Conservation (phyloP, 2,329 filamentous ascomycete genomes). For the Fusarium sp. region DNA sequence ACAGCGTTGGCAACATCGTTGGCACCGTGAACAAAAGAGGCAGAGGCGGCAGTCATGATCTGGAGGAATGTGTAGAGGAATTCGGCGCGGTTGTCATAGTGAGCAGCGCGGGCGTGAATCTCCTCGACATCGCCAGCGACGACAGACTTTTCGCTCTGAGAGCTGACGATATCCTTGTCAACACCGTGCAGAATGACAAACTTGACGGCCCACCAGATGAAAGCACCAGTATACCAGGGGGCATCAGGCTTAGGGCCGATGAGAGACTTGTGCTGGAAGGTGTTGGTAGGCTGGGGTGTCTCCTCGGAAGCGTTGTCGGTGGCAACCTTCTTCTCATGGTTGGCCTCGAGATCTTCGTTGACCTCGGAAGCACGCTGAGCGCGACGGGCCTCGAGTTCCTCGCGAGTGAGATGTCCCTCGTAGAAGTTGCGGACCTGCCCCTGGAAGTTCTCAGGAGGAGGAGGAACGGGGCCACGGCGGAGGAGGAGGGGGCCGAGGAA, state of each 20-base stretch:
- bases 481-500: constrained; percentile 66
- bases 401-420: constrained; percentile 65
- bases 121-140: constrained; percentile 66
- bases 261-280: constrained; percentile 46
- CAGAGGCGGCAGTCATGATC: constrained; percentile 70
- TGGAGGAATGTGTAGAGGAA: constrained; percentile 72
- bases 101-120: constrained; percentile 66
- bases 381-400: constrained; percentile 61
- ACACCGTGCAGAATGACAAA: constrained; percentile 61
- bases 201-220: constrained; percentile 60
- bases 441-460: constrained; percentile 56
- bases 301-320: constrained; percentile 68
- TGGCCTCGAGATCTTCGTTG: constrained; percentile 40
- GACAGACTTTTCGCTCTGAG: constrained; percentile 53
- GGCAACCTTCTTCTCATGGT: constrained; percentile 43
- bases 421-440: constrained; percentile 66
- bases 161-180: constrained; percentile 55
- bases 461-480: constrained; percentile 51
- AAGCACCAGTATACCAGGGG: constrained; percentile 56
- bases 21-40: constrained; percentile 74
- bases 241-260: constrained; percentile 57
- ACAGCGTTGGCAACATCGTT: constrained; percentile 75
- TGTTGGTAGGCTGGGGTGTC: constrained; percentile 56
- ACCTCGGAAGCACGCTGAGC: constrained; percentile 40
- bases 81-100: constrained; percentile 73